Conservation (phyloP, 176 grass and related monocot genomes). For the Neostapfia colusana region DNA sequence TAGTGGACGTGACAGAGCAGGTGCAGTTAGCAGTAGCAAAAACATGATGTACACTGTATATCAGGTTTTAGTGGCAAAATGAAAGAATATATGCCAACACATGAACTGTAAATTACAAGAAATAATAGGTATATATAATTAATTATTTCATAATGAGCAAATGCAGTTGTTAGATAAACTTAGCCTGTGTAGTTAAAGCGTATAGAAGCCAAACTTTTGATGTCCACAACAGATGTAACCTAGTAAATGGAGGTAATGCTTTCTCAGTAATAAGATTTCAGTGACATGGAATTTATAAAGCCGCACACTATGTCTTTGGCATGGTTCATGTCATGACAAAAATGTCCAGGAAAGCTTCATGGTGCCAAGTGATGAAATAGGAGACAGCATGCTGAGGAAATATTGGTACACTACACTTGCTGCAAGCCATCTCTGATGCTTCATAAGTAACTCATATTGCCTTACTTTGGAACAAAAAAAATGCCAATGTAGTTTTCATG, state of each 20-base stretch:
- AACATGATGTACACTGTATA: neutral
- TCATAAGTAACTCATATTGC: conserved; percentile 9
- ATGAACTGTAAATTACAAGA: conserved; percentile 14
- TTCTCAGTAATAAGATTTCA: neutral
- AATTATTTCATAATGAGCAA: neutral
- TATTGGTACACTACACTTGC: conserved; percentile 8
- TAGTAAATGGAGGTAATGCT: neutral
- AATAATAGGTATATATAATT: conserved; percentile 8
- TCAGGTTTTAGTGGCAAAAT: neutral
- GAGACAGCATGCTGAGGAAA: neutral
- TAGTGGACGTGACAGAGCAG: neutral
- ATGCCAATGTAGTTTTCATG: neutral
- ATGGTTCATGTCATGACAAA: neutral
- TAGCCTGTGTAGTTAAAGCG: conserved; percentile 1
- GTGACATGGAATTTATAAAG: conserved; percentile 23
- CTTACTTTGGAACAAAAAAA: neutral
- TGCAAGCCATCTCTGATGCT: conserved; percentile 23
- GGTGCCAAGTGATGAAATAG: conserved; percentile 10
- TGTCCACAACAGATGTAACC: conserved; percentile 10
- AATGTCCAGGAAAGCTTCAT: conserved; percentile 14
- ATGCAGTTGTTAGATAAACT: conserved; percentile 2
- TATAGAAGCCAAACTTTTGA: conserved; percentile 26
- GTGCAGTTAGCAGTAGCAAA: neutral
- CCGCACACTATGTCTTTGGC: conserved; percentile 8
- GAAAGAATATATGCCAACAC: neutral